These are phyloP conservation scores for Phialemoniopsis sp. DNA, from an alignment of 2,329 filamentous ascomycete genomes.

Conservation along the genomic window DNA sequence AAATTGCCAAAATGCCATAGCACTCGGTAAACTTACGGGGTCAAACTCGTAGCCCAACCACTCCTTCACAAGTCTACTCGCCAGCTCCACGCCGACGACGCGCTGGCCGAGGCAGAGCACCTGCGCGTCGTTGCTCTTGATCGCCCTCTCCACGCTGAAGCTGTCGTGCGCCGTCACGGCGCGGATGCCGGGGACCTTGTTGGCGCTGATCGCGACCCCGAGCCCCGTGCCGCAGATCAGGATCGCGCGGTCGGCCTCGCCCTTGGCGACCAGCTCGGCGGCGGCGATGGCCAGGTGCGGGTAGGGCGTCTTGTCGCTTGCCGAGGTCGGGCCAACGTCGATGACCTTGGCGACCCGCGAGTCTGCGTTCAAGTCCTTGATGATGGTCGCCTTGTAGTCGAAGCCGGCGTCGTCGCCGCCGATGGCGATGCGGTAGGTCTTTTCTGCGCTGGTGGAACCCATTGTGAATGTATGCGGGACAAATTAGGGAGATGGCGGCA, in stretches of 20 bases:
- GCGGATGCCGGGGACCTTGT: conserved; percentile 77
- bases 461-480: too few relatives aligned
- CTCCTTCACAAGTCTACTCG: conserved; percentile 70
- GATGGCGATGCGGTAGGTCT: too few relatives aligned
- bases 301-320: conserved; percentile 73
- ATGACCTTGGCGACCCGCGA: conserved; percentile 61
- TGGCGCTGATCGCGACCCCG: conserved; percentile 81
- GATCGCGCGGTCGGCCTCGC: conserved; percentile 50
- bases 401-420: conserved; percentile 61
- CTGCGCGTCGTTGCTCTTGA: conserved; percentile 81
- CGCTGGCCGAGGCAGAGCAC: conserved; percentile 82
- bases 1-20: too few relatives aligned
- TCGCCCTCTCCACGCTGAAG: conserved; percentile 76
- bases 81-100: conserved; percentile 75
- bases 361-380: conserved; percentile 63
- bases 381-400: conserved; percentile 73
- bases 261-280: background rate
- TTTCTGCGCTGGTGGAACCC: too few relatives aligned
- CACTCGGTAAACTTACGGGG: conserved; percentile 6
- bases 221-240: conserved; percentile 82
- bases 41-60: conserved; percentile 82
- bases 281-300: conserved; percentile 53
- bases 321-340: conserved; percentile 67
- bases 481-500: too few relatives aligned
- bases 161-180: conserved; percentile 84